Evolutionary conservation across 177 flowering plant species (phyloP).

Genomic region (Tripterygium wilfordii): DNA sequence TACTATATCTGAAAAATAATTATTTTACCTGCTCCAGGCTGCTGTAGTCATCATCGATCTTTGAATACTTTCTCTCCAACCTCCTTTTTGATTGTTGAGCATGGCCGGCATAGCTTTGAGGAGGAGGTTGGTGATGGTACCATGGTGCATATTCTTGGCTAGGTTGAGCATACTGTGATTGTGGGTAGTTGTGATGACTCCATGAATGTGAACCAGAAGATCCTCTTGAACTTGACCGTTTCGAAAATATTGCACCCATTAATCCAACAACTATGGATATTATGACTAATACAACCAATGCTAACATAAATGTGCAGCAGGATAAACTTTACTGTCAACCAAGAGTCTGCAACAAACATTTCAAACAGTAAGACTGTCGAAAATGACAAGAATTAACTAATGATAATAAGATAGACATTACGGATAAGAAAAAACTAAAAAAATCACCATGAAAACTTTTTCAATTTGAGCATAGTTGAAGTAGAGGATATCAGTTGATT

Average conservation of each 20-base stretch:
- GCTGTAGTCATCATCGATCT: conserved; percentile 49
- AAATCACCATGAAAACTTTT: too few species aligned
- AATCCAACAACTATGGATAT: conserved; percentile 5
- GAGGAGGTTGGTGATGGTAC: conserved; percentile 18
- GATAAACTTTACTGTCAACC: too few species aligned
- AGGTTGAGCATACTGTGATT: conserved; percentile 24
- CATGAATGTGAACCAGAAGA: conserved; percentile 17
- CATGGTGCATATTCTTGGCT: conserved; percentile 18
- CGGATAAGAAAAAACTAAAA: too few species aligned
- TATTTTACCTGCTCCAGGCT: conserved; percentile 49
- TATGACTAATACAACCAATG: conserved; percentile 5
- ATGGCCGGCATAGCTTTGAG: conserved; percentile 19
- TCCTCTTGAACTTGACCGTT: conserved; percentile 13
- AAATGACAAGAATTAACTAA: too few species aligned
- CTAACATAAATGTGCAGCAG: not conserved
- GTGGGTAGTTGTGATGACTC: conserved; percentile 20
- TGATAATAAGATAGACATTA: too few species aligned
- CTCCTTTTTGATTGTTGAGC: conserved; percentile 21
- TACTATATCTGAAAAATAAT: too few species aligned
- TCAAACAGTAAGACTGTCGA: too few species aligned
- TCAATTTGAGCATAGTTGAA: too few species aligned
- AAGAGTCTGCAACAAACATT: too few species aligned
- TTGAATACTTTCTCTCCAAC: conserved; percentile 46
- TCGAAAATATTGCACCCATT: conserved; percentile 50
- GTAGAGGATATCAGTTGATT: too few species aligned